Conservation (phyloP, 2,329 filamentous ascomycete genomes). For the Diaporthe eres region DNA sequence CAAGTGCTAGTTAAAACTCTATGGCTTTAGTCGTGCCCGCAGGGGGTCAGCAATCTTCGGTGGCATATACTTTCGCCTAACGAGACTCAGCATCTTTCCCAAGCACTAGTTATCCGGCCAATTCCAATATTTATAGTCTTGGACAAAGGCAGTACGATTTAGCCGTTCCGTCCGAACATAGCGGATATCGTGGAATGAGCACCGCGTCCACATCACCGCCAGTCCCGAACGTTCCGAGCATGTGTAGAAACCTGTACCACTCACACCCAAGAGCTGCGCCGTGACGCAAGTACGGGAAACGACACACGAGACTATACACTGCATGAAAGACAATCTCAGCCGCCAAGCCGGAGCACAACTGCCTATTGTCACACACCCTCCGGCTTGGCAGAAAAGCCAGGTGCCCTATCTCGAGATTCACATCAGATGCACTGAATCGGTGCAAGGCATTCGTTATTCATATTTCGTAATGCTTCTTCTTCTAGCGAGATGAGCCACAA, state of each 20-base stretch:
- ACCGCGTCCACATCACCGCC: too few relatives aligned
- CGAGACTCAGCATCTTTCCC: neutral
- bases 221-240: neutral
- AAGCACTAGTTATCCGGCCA: too few relatives aligned
- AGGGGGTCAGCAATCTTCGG: neutral
- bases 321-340: neutral
- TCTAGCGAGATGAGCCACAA: conserved; percentile 6
- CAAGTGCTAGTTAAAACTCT: neutral
- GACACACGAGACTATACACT: neutral
- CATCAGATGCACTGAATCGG: neutral
- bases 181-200: neutral
- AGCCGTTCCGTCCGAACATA: neutral
- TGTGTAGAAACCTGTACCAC: neutral
- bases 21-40: neutral
- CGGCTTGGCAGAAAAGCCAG: neutral
- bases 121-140: neutral
- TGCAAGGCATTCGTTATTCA: conserved; percentile 7
- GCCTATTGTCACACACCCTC: neutral
- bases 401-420: neutral
- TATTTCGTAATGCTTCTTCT: neutral
- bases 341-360: conserved; percentile 7
- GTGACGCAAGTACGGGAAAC: too few relatives aligned
- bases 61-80: neutral
- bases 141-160: neutral
- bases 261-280: neutral